Conservation (phyloP, 148 eudicot species). For the Nyssa sinensis region DNA sequence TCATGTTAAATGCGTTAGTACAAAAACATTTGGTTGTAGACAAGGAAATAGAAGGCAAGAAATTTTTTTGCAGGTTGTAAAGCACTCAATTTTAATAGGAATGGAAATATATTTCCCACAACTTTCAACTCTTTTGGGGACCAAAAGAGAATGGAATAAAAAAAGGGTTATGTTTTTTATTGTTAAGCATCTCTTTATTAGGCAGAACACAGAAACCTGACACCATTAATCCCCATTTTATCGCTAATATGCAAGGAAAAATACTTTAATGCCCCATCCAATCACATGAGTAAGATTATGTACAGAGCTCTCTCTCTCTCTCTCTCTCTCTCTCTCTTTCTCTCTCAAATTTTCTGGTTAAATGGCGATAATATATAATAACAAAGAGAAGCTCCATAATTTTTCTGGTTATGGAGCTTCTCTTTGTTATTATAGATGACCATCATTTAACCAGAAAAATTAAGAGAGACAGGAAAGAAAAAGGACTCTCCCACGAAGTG, state of each 20-base stretch:
- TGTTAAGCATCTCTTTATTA: no score
- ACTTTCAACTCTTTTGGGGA: background rate
- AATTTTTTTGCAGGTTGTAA: background rate
- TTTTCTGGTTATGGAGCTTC: no score
- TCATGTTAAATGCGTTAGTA: background rate
- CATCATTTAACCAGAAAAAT: no score
- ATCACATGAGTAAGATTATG: no score
- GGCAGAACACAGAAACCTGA: no score
- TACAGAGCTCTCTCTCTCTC: background rate
- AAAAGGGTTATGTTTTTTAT: no score
- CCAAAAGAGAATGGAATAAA: background rate
- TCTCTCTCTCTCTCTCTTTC: background rate
- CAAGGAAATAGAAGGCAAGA: background rate
- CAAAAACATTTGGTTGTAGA: background rate
- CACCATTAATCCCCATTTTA: background rate
- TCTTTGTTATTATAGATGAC: no score
- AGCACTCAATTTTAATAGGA: background rate
- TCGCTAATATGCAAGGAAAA: no score
- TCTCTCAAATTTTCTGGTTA: background rate
- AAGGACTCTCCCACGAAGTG: no score
- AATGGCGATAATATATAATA: background rate
- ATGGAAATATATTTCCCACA: background rate
- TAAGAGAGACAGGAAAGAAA: no score
- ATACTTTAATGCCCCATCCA: no score
- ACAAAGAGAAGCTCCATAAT: background rate